These are phyloP conservation scores for Lentinula lateritia DNA, from an alignment of 768 basidiomycete species.

Conservation along the genomic window DNA sequence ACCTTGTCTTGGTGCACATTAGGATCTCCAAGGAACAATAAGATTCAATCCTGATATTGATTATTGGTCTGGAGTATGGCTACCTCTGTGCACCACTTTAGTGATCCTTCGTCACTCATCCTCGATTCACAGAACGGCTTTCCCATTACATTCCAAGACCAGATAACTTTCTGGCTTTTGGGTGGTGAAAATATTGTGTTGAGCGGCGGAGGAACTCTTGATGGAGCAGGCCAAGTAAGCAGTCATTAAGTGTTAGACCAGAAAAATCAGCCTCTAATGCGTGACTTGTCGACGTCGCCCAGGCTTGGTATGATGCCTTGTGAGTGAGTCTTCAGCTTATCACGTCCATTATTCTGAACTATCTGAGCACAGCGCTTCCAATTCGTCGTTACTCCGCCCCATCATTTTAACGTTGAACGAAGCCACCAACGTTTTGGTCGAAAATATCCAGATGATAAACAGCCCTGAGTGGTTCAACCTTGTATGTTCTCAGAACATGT, in stretches of 20 bases:
- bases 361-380: slow-evolving; percentile 28
- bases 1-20: background rate
- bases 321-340: slow-evolving; percentile 16
- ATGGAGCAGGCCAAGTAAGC: slow-evolving; percentile 57
- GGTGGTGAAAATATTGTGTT: slow-evolving; percentile 9
- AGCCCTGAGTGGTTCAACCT: slow-evolving; percentile 51
- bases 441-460: slow-evolving; percentile 43
- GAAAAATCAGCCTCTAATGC: no score
- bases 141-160: slow-evolving; percentile 2
- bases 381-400: slow-evolving; percentile 44
- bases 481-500: slow-evolving; percentile 18
- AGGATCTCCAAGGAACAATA: slow-evolving; percentile 48
- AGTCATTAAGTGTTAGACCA: background rate
- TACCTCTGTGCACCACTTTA: background rate
- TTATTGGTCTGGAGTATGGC: slow-evolving; percentile 46
- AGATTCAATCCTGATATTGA: slow-evolving; percentile 44
- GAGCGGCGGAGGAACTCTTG: slow-evolving; percentile 55
- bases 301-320: slow-evolving; percentile 57
- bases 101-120: background rate
- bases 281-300: no score
- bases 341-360: slow-evolving; percentile 7
- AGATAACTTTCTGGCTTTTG: slow-evolving; percentile 3
- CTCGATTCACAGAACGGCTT: background rate
- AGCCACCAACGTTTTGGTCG: slow-evolving; percentile 39
- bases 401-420: slow-evolving; percentile 52